A percentile compares a stretch with the other conserved stretches of the same genome.
Evolutionary conservation across 805 yeast species (phyloP).

Genomic region (Kockiozyma suomiensis): DNA sequence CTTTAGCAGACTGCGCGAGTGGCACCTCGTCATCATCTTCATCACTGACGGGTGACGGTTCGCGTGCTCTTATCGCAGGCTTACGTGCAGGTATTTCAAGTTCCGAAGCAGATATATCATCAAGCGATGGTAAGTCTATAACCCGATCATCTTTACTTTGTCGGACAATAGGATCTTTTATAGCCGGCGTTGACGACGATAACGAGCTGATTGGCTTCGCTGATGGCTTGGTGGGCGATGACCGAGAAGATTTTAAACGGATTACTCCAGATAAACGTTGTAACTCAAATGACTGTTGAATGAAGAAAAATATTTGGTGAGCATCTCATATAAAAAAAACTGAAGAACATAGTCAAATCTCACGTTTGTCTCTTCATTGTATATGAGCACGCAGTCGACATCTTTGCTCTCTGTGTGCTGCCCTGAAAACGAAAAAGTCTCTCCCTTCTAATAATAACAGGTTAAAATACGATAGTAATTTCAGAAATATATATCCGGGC

Average conservation of each 20-base stretch:
- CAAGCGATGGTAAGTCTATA: conserved; percentile 22
- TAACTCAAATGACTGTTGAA: conserved; percentile 21
- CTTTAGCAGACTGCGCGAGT: neutral
- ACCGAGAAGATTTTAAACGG: conserved; percentile 25
- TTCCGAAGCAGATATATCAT: no score
- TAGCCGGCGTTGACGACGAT: conserved; percentile 9
- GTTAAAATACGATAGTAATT: neutral
- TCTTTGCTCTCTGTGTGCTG: conserved; percentile 26
- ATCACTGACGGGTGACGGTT: conserved; percentile 4
- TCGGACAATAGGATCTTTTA: conserved; percentile 1
- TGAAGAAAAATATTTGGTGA: neutral
- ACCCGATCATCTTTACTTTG: conserved; percentile 7
- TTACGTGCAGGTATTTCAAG: neutral
- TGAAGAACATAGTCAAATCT: neutral
- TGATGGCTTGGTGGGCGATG: conserved; percentile 10
- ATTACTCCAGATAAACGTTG: conserved; percentile 21
- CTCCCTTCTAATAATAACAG: conserved; percentile 10
- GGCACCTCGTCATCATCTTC: conserved; percentile 16
- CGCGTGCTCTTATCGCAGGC: neutral
- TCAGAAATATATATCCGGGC: no score
- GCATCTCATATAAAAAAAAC: neutral
- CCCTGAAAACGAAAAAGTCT: conserved; percentile 28
- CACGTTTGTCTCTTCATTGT: conserved; percentile 29
- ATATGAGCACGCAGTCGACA: conserved; percentile 33
- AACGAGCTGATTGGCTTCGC: conserved; percentile 7